Conservation (phyloP, 768 basidiomycete genomes). For the Collybia mongolica region DNA sequence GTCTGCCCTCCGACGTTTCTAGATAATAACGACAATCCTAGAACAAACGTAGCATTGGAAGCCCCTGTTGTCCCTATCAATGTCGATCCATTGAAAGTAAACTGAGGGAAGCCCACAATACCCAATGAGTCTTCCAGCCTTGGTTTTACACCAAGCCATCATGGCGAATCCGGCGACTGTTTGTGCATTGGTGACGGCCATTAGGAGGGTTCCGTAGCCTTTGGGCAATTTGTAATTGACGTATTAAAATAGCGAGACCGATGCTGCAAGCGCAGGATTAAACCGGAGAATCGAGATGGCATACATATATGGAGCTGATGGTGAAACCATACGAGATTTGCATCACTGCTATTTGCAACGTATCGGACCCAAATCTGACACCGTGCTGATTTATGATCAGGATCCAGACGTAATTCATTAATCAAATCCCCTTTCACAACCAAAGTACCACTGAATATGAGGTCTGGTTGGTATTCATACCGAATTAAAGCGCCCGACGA, state of each 20-base stretch:
- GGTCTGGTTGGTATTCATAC: too few species aligned
- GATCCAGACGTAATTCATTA: too few species aligned
- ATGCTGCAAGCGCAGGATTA: conserved; percentile 2
- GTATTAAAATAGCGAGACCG: conserved; percentile 13
- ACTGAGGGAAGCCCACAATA: conserved; percentile 11
- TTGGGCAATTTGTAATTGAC: conserved; percentile 17
- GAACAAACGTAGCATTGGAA: conserved; percentile 26
- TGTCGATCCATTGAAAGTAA: background rate
- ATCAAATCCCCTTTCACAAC: too few species aligned
- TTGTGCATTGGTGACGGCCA: conserved; percentile 19
- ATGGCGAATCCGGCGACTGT: conserved; percentile 24
- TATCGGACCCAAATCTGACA: conserved; percentile 26
- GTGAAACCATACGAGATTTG: conserved; percentile 20
- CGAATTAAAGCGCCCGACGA: too few species aligned
- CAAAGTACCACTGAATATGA: too few species aligned
- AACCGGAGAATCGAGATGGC: background rate
- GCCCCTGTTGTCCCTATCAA: conserved; percentile 21
- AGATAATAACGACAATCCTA: conserved; percentile 31
- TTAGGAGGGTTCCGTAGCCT: conserved; percentile 21
- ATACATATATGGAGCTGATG: conserved; percentile 16
- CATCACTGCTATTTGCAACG: conserved; percentile 23
- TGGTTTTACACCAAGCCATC: conserved; percentile 19
- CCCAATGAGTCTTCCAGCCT: conserved; percentile 17
- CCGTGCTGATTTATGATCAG: background rate
- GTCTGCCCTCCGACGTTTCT: conserved; percentile 36